Percentiles rank a stretch among this genome's conserved stretches.
Conservation (phyloP, 2,329 filamentous ascomycete species). For the Fusarium sulawesiense region DNA sequence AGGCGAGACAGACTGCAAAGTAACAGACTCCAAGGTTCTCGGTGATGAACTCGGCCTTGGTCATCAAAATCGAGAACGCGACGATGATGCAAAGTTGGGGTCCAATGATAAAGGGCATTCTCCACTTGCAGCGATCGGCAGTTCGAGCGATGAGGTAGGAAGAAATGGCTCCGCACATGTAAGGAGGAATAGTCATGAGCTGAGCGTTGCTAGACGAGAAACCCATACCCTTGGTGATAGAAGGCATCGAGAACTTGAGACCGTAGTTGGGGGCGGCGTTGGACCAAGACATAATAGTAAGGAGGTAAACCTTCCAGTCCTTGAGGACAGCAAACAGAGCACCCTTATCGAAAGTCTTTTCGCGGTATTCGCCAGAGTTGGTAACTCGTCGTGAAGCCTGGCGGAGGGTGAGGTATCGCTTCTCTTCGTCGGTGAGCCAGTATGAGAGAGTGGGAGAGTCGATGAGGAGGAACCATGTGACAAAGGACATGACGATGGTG, state of each 20-base stretch:
- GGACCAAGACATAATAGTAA: conserved; percentile 55
- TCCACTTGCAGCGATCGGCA: conserved; percentile 48
- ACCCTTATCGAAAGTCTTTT: conserved; percentile 22
- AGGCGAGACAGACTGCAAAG: conserved; percentile 38
- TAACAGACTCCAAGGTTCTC: conserved; percentile 36
- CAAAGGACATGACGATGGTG: conserved; percentile 51
- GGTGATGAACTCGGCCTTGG: conserved; percentile 33
- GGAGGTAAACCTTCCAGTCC: conserved; percentile 52
- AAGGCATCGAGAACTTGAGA: conserved; percentile 50
- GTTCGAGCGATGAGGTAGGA: conserved; percentile 42
- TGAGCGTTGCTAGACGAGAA: conserved; percentile 49
- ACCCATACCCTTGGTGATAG: conserved; percentile 55
- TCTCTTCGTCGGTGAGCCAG: conserved; percentile 40
- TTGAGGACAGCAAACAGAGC: conserved; percentile 25
- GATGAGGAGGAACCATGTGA: conserved; percentile 61
- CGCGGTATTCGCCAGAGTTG: conserved; percentile 25
- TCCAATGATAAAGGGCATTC: conserved; percentile 51
- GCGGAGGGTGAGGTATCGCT: conserved; percentile 28
- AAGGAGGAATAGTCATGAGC: conserved; percentile 52
- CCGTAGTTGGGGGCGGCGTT: conserved; percentile 51
- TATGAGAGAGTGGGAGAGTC: conserved; percentile 29
- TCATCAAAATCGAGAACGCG: conserved; percentile 42
- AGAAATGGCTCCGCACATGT: conserved; percentile 41
- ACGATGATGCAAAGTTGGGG: conserved; percentile 47
- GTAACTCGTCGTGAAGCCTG: conserved; percentile 29